Conservation (phyloP, 345 rosid genomes). For the Brassica napus region Da-Ae NC_063450.1:38594501-38595000, state of each 20-base stretch:
- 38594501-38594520: not conserved
- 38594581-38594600: not conserved
- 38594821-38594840: not conserved
- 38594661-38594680: not conserved
- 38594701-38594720: not conserved
- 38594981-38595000: not conserved
- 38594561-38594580: constrained; percentile 4
- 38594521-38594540: not conserved
- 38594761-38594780: not conserved
- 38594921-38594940: not conserved
- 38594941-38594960: not conserved
- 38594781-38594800: not conserved
- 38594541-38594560: not conserved
- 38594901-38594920: not conserved
- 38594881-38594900: not conserved
- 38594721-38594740: not conserved
- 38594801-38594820: not conserved
- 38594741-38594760: not conserved
- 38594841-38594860: not conserved
- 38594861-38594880: not conserved
- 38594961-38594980: not conserved
- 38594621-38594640: constrained; percentile 2
- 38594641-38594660: constrained; percentile 5
- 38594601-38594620: not conserved
- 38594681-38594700: constrained; percentile 1